These are phyloP conservation scores for Tetracentron sinense DNA, from an alignment of 164 flowering plant species.

Conservation along the genomic window DNA sequence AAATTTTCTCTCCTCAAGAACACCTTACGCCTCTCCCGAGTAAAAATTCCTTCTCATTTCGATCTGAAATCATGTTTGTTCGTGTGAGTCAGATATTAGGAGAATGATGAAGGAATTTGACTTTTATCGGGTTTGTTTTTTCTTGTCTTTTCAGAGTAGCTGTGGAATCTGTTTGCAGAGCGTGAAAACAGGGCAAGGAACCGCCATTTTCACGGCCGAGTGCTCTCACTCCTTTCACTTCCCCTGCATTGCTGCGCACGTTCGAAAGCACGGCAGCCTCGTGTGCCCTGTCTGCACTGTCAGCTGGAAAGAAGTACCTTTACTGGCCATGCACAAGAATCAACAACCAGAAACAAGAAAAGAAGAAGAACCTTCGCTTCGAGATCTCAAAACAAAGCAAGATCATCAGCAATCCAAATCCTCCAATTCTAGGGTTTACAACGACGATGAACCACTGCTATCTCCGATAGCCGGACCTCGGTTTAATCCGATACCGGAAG, in stretches of 20 bases:
- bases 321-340: conserved; percentile 57
- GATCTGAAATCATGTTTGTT: not conserved
- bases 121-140: not conserved
- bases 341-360: conserved; percentile 3
- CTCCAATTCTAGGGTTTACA: conserved; percentile 32
- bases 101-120: conserved; percentile 10
- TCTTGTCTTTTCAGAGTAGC: conserved; percentile 49
- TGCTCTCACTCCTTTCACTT: conserved; percentile 89
- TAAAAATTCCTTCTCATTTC: conserved; percentile 25
- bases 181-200: conserved; percentile 85
- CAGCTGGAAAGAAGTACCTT: conserved; percentile 79
- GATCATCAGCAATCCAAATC: conserved; percentile 5
- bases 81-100: conserved; percentile 11
- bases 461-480: conserved; percentile 42
- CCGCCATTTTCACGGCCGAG: conserved; percentile 88
- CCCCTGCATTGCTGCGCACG: conserved; percentile 80
- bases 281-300: conserved; percentile 80
- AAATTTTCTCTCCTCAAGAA: conserved; percentile 68
- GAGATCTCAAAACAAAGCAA: conserved; percentile 8
- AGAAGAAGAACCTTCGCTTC: not conserved
- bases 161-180: conserved; percentile 86
- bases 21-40: conserved; percentile 63
- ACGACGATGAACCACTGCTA: conserved; percentile 77
- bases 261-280: conserved; percentile 46
- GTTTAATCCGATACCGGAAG: conserved; percentile 63